Percentiles rank a stretch among this genome's conserved stretches.
Evolutionary conservation across 2,329 filamentous ascomycete genomes (phyloP).

Genomic region (Sphaerulina populicola): DNA sequence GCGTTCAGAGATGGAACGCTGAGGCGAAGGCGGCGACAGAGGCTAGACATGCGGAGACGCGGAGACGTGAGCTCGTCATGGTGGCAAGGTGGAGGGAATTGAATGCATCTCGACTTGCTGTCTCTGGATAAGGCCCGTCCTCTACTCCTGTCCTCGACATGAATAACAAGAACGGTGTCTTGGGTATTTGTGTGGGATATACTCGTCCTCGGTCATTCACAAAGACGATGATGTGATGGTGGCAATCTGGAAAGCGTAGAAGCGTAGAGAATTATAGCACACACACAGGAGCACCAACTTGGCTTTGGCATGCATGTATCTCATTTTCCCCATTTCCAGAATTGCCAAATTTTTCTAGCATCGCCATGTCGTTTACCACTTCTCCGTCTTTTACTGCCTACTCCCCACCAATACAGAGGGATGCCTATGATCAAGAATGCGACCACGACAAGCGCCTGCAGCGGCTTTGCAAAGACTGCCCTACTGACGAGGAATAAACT

Average conservation of each 20-base stretch:
- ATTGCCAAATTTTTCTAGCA: slow-evolving; percentile 31
- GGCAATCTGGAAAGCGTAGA: not conserved
- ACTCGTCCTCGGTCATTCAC: too few species aligned
- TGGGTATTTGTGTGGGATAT: too few species aligned
- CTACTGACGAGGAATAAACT: slow-evolving; percentile 83
- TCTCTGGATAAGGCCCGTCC: too few species aligned
- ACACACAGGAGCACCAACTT: not conserved
- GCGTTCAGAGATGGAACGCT: too few species aligned
- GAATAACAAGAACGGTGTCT: too few species aligned
- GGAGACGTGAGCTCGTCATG: too few species aligned
- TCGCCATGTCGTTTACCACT: slow-evolving; percentile 24
- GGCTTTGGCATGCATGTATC: not conserved
- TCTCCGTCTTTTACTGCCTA: slow-evolving; percentile 49
- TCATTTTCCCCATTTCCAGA: slow-evolving; percentile 34
- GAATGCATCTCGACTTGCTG: too few species aligned
- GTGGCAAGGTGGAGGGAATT: too few species aligned
- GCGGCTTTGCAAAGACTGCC: slow-evolving; percentile 79
- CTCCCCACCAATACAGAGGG: slow-evolving; percentile 81
- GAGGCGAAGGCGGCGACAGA: too few species aligned
- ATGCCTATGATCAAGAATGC: slow-evolving; percentile 76
- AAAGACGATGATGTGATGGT: too few species aligned
- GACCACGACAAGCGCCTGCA: slow-evolving; percentile 82
- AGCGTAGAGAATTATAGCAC: not conserved
- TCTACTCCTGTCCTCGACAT: too few species aligned
- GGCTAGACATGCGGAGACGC: too few species aligned